A percentile compares a stretch with the other conserved stretches of the same genome.
These are phyloP conservation scores for Pleurozium schreberi DNA, from an alignment of 225 moss, liverwort and hornwort species.

Conservation along the genomic window DNA sequence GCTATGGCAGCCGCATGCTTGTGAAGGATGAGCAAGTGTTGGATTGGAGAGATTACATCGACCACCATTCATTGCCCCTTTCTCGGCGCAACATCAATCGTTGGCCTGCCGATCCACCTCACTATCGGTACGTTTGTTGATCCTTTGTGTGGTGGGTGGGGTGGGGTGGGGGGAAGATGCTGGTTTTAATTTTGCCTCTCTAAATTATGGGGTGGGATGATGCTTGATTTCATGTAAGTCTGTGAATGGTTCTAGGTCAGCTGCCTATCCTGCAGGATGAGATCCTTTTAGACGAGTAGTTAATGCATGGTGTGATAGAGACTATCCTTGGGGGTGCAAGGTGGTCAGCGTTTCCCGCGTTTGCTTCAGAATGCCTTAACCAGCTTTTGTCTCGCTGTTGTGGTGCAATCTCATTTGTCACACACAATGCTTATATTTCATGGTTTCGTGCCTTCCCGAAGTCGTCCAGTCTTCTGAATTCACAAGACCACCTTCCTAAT, in stretches of 20 bases:
- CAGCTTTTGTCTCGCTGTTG: neutral
- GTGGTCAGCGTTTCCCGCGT: neutral
- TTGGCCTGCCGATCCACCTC: slow-evolving; percentile 73
- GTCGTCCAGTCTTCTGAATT: neutral
- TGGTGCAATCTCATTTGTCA: neutral
- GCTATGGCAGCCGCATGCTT: slow-evolving; percentile 91
- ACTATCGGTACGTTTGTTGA: slow-evolving; percentile 55
- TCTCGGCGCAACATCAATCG: slow-evolving; percentile 45
- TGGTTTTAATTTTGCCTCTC: neutral
- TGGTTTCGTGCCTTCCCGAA: neutral
- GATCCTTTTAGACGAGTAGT: neutral
- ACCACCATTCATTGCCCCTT: slow-evolving; percentile 74
- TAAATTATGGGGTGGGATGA: neutral
- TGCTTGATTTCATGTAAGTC: neutral
- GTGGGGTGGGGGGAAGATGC: neutral
- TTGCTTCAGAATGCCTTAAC: neutral
- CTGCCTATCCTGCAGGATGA: neutral
- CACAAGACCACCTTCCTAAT: neutral
- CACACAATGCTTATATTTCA: neutral
- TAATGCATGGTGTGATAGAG: neutral
- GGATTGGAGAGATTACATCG: slow-evolving; percentile 91
- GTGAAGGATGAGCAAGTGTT: slow-evolving; percentile 87
- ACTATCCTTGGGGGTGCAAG: neutral
- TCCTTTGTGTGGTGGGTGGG: neutral
- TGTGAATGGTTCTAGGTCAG: neutral